These are phyloP conservation scores for Periconia sp. DNA, from an alignment of 2,329 filamentous ascomycete species.

Conservation along the genomic window DNA sequence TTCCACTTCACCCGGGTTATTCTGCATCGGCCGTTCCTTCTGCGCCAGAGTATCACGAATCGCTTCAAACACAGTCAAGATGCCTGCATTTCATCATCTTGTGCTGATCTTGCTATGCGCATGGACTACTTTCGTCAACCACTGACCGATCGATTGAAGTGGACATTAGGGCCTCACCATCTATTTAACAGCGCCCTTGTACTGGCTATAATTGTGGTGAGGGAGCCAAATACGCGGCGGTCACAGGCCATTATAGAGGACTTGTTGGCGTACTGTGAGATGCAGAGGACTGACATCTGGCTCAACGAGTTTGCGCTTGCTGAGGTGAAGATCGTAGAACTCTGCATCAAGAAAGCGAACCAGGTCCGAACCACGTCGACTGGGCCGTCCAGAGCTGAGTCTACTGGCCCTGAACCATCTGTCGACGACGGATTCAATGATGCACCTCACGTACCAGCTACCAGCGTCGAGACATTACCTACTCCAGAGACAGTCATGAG, in stretches of 20 bases:
- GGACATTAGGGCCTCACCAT: constrained; percentile 46
- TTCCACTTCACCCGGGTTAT: constrained; percentile 52
- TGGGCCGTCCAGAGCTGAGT: constrained; percentile 1
- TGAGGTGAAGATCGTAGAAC: constrained; percentile 51
- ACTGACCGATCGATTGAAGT: constrained; percentile 42
- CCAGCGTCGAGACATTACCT: not conserved
- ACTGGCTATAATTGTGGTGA: constrained; percentile 45
- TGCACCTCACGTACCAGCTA: not conserved
- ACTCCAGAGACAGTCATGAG: constrained; percentile 12
- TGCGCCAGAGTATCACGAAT: constrained; percentile 50
- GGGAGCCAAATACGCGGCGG: constrained; percentile 36
- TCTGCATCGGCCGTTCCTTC: constrained; percentile 48
- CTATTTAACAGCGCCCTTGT: constrained; percentile 53
- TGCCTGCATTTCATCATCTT: constrained; percentile 50
- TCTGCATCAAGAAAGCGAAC: constrained; percentile 43
- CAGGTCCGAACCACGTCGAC: too few species aligned
- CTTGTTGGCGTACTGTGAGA: constrained; percentile 50
- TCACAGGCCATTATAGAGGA: constrained; percentile 47
- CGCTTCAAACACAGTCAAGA: constrained; percentile 49
- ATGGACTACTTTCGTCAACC: constrained; percentile 40
- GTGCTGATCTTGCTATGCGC: constrained; percentile 48
- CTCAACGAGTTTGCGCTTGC: constrained; percentile 50
- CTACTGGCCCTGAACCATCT: not conserved
- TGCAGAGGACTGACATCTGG: constrained; percentile 49
- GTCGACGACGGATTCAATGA: not conserved